Conservation (phyloP, 2,329 filamentous ascomycete species). For the Talaromyces marneffei region DNA sequence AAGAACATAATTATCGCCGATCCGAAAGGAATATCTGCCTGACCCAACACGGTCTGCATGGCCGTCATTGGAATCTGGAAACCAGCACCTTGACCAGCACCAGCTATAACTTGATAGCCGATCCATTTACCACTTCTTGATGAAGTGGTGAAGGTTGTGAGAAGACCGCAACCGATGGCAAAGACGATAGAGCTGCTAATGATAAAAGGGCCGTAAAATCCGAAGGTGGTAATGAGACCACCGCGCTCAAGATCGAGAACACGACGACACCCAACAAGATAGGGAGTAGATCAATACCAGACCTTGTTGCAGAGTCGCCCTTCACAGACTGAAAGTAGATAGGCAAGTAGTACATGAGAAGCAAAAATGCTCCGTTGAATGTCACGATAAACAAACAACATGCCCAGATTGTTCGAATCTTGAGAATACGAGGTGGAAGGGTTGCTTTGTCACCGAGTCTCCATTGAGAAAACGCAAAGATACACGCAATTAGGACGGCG, state of each 20-base stretch:
- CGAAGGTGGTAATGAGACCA: constrained; percentile 22
- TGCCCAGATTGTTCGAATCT: constrained; percentile 31
- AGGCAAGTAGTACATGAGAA: constrained; percentile 43
- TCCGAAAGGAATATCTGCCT: constrained; percentile 24
- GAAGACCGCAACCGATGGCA: constrained; percentile 17
- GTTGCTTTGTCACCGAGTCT: constrained; percentile 38
- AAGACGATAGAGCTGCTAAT: constrained; percentile 21
- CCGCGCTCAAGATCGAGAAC: constrained; percentile 24
- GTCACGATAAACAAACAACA: constrained; percentile 33
- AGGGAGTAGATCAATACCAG: constrained; percentile 41
- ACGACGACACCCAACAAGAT: constrained; percentile 32
- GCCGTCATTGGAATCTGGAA: constrained; percentile 24
- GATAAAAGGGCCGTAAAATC: constrained; percentile 24
- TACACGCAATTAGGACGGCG: constrained; percentile 33
- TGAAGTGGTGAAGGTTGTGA: constrained; percentile 17
- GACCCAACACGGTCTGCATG: constrained; percentile 20
- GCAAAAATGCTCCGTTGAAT: constrained; percentile 30
- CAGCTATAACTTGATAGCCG: constrained; percentile 28
- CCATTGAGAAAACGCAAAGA: constrained; percentile 33
- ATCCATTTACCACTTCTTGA: constrained; percentile 23
- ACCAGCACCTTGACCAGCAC: constrained; percentile 17
- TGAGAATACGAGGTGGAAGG: constrained; percentile 34
- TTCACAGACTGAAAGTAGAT: constrained; percentile 44
- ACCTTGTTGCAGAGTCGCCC: constrained; percentile 27
- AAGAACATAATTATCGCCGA: constrained; percentile 25